A percentile compares a stretch with the other conserved stretches of the same genome.
Conservation (phyloP, 805 yeast species). For the Naumovozyma baii region DNA sequence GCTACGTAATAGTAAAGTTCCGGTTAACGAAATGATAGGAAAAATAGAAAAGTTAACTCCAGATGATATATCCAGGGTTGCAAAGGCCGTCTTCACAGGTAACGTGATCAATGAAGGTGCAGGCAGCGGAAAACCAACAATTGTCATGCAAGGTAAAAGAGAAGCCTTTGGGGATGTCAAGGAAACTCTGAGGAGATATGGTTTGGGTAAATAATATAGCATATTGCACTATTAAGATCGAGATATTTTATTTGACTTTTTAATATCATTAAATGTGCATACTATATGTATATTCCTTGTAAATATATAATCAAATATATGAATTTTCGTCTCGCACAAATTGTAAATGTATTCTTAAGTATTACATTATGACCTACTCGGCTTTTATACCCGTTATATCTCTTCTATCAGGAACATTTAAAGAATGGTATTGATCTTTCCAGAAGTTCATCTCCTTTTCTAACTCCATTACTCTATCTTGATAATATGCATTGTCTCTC, state of each 20-base stretch:
- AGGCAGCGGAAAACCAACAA: constrained; percentile 63
- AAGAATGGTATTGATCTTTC: constrained; percentile 33
- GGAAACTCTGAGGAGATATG: constrained; percentile 53
- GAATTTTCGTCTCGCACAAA: neutral
- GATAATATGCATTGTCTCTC: constrained; percentile 47
- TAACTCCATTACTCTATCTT: constrained; percentile 42
- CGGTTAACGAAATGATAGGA: constrained; percentile 70
- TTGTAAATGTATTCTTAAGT: neutral
- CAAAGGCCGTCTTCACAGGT: constrained; percentile 66
- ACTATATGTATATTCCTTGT: neutral
- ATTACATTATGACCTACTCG: constrained; percentile 6
- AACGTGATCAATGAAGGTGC: constrained; percentile 38
- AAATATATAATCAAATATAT: too few species aligned
- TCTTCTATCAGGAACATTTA: constrained; percentile 10
- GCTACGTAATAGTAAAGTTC: constrained; percentile 64
- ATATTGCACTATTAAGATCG: too few species aligned
- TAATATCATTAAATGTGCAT: neutral
- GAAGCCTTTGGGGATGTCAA: constrained; percentile 79
- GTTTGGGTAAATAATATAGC: constrained; percentile 52
- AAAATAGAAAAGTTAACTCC: constrained; percentile 62
- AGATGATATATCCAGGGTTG: constrained; percentile 62
- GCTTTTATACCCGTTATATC: constrained; percentile 1
- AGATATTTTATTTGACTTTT: too few species aligned
- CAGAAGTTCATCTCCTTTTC: constrained; percentile 52
- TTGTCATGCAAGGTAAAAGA: constrained; percentile 83